Base-by-base conservation (phyloP, 2,329 filamentous ascomycete genomes). In the Trichoderma harzianum region DNA sequence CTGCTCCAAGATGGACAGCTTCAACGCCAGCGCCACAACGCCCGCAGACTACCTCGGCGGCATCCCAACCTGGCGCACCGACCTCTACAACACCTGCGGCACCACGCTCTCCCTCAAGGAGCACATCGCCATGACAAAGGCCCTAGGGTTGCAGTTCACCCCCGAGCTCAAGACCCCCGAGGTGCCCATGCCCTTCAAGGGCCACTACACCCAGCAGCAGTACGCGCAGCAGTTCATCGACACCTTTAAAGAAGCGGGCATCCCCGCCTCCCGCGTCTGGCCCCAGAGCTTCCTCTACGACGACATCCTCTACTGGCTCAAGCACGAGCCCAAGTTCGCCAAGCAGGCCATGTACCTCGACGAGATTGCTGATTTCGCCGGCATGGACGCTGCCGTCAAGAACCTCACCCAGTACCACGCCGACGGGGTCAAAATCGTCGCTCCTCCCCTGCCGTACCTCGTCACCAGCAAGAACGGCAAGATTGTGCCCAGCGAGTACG, bases 1-100 rank as follows among this genome's bases (percentile, higher is more conserved):
- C 6, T 93, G 91, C 81, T 87, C 86, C 76, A 92, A 92, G 81
- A 92, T 92, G 89, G 91, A 93, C 77, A 87, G 87, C 64, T 87
- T 81, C 77, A 89, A 91, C 76, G 79, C 84, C 74, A 85, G 82
- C 60, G 90, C 89, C 39, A 86, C 86, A 24, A 92, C 86, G 2
- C 82, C 87, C 0, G 79, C 83, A 47, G 86, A 88, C 74, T 91
- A 86, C 81, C 86, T 89, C 72, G 80, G 83, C 76, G 88, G 88
- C 70, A 91, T 88, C 0, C 86, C 89, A 0, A 80, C 80, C 74
- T 92, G 87, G 85, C 86, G 90, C 55, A 92, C 91, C 34, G 88
- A 92, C 74, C 82, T 92, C 18, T 92, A 92, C 81, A 81, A 87
- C 66, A 86, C 85, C 3, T 93, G 91, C 82, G 89, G 85, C 70